Conservation (phyloP, 1,284 basidiomycete species). For the Schizophyllum commune region DNA sequence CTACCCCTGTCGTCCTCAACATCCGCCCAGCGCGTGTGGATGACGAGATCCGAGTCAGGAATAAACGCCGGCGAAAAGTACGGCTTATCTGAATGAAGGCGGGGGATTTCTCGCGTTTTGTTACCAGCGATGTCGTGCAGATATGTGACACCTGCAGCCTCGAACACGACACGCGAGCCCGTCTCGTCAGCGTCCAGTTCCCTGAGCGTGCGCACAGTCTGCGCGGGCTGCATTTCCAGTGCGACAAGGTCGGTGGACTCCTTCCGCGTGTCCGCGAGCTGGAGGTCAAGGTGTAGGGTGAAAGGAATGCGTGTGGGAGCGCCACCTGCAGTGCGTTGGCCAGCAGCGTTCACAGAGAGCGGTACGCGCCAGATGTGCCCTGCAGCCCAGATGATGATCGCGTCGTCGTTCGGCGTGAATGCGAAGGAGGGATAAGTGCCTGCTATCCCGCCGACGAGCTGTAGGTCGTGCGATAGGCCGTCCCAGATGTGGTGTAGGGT, state of each 20-base stretch:
- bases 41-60: conserved; percentile 36
- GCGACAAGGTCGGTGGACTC: conserved; percentile 38
- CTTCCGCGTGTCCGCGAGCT: conserved; percentile 50
- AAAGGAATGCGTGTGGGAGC: conserved; percentile 47
- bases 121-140: conserved; percentile 33
- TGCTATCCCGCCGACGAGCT: conserved; percentile 59
- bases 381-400: conserved; percentile 64
- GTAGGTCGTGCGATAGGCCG: conserved; percentile 58
- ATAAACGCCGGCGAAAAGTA: conserved; percentile 69
- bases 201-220: conserved; percentile 52
- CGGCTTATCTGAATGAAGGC: conserved; percentile 34
- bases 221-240: conserved; percentile 46
- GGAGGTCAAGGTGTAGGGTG: conserved; percentile 52
- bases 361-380: conserved; percentile 61
- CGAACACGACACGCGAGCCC: conserved; percentile 46
- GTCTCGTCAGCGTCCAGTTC: conserved; percentile 47
- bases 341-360: conserved; percentile 36
- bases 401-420: conserved; percentile 53
- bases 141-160: conserved; percentile 47
- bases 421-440: conserved; percentile 72
- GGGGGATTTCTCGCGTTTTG: conserved; percentile 35
- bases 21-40: conserved; percentile 60
- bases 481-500: conserved; percentile 61
- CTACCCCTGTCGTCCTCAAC: conserved; percentile 18
- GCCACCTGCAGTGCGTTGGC: conserved; percentile 35